Evolutionary conservation across 1,139 yeast species (phyloP), one percentile per base, ranked within the genome.

Genomic region (Geotrichum klebahnii): DNA sequence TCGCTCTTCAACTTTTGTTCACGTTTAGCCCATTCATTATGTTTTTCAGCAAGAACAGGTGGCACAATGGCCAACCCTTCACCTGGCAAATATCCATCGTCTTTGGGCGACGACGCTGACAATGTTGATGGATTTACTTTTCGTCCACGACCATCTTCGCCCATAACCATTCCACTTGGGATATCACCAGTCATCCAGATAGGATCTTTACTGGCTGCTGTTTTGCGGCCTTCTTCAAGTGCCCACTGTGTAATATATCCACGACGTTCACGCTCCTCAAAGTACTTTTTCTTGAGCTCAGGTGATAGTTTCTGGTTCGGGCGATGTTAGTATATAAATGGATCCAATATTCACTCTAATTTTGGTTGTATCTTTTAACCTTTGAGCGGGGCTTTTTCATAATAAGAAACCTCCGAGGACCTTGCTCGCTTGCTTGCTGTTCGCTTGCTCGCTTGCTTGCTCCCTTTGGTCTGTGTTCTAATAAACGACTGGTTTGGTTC

Each of bases 271-370:
- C 75, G 76, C 62, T 84, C 84, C 50, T 74, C 72, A 61, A 85
- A 92, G 63, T 86, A 87, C 54, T 84, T 83, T 12, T 81, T 82
- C 56, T 89, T 74, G 45, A 88, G 71, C 62, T 89, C 96, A 0
- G 97, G 97, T 3, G 96, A 85, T 58, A 89, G 76, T 47, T 76
- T 68, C 17, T 59, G 33, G n/a, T n/a, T 28, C 31, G 12, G 12
- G 31, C 12, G 12, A 12, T 28, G 31, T 8, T 28, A 28, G 12
- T 28, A 22, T 28, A 17, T 31, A 19, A 16, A 10, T 22, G n/a
- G n/a, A n/a, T n/a, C n/a, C n/a, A n/a, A n/a, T n/a, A n/a, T n/a
- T n/a, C n/a, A n/a, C n/a, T n/a, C n/a, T n/a, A n/a, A n/a, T n/a
- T n/a, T n/a, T n/a, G n/a, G n/a, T n/a, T n/a, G n/a, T n/a, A n/a